Percentiles rank a stretch among this genome's conserved stretches.
Conservation (phyloP, 169 alveolate species). For the Neospora caninum region DNA sequence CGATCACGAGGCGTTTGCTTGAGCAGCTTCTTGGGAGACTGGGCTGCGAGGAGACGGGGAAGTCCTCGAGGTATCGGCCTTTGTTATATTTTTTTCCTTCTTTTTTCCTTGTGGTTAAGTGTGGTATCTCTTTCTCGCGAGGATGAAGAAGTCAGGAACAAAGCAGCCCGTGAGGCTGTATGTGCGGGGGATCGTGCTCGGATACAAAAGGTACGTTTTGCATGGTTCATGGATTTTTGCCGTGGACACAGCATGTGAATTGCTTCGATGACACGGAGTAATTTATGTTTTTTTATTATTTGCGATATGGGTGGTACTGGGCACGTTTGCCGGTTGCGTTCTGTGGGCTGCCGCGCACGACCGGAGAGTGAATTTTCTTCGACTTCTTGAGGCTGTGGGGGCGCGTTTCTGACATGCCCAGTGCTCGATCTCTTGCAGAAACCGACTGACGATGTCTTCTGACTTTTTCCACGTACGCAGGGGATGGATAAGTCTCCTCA, state of each 20-base stretch:
- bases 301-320: background rate
- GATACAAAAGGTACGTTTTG: slow-evolving; percentile 88
- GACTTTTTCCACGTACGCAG: too few species aligned
- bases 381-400: background rate
- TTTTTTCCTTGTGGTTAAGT: background rate
- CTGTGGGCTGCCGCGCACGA: background rate
- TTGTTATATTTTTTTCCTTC: background rate
- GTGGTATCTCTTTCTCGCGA: background rate
- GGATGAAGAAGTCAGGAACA: slow-evolving; percentile 59
- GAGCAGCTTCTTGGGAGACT: background rate
- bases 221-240: background rate
- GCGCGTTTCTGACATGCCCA: background rate
- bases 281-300: background rate
- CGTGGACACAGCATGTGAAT: background rate
- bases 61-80: background rate
- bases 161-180: slow-evolving; percentile 90
- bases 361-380: background rate
- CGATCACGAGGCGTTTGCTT: background rate
- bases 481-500: too few species aligned
- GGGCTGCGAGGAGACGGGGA: slow-evolving; percentile 16
- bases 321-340: background rate
- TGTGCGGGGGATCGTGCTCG: slow-evolving; percentile 90
- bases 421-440: too few species aligned
- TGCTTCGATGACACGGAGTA: background rate
- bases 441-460: too few species aligned